phyloP scores from a whole-genome alignment of 768 basidiomycete genomes.

The Kwoniella heveanensis region DNA sequence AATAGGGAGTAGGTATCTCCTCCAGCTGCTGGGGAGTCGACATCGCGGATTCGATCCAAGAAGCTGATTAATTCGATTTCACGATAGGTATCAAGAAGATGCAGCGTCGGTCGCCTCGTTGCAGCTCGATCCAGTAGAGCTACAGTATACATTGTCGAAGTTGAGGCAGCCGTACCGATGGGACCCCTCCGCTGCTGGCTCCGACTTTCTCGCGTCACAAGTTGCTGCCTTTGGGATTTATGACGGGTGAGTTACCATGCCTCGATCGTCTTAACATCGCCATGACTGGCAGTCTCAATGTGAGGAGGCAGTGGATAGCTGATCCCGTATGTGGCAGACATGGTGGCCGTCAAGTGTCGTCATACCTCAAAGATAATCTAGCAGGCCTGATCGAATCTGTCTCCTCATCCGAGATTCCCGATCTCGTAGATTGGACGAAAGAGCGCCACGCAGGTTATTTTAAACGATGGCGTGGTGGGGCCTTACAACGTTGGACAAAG shows the following conservation, averaged over 20 bases:
- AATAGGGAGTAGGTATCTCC: conserved; percentile 38
- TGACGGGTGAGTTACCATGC: conserved; percentile 67
- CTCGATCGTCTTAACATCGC: neutral
- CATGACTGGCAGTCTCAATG: too few species aligned
- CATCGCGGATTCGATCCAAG: too few species aligned
- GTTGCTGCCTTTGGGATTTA: conserved; percentile 86
- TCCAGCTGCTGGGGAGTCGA: too few species aligned
- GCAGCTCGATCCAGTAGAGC: conserved; percentile 73
- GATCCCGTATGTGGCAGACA: conserved; percentile 63
- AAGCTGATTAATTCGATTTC: neutral
- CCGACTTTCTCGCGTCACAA: conserved; percentile 68
- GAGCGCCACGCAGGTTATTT: conserved; percentile 69
- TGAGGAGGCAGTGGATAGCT: neutral
- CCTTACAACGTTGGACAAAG: conserved; percentile 58
- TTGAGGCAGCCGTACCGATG: conserved; percentile 62
- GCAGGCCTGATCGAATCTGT: conserved; percentile 82
- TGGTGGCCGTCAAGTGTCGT: conserved; percentile 85
- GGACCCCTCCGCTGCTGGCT: conserved; percentile 61
- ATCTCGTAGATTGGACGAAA: conserved; percentile 51
- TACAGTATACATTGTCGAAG: conserved; percentile 67
- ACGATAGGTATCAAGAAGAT: conserved; percentile 83
- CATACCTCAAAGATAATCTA: conserved; percentile 79
- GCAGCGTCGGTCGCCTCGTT: conserved; percentile 76
- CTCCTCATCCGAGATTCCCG: conserved; percentile 64
- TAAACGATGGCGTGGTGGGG: conserved; percentile 81